Conservation (phyloP, 139 green algal genomes). For the Nannochloris sp. region DNA sequence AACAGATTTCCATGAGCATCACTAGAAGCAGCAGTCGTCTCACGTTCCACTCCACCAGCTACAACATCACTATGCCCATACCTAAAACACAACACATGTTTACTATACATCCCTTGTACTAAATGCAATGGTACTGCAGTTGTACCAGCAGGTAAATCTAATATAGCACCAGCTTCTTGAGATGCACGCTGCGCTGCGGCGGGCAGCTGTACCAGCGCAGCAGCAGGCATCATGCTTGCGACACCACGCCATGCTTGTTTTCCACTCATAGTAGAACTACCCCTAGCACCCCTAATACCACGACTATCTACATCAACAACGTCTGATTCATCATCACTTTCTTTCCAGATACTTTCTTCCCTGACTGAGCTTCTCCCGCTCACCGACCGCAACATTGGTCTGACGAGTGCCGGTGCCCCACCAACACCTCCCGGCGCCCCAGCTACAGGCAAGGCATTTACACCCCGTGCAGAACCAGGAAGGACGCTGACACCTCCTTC, state of each 20-base stretch:
- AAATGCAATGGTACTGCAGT: conserved; percentile 26
- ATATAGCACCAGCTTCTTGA: neutral
- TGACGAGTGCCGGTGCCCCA: neutral
- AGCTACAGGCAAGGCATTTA: neutral
- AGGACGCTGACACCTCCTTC: conserved; percentile 13
- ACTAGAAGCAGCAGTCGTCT: too few species aligned
- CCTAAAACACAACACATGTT: conserved; percentile 6
- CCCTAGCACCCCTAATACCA: too few species aligned
- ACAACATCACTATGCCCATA: too few species aligned
- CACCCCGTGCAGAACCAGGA: neutral
- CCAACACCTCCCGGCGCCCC: too few species aligned
- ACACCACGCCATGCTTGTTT: too few species aligned
- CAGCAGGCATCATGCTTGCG: neutral
- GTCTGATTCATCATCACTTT: too few species aligned
- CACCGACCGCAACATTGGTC: neutral
- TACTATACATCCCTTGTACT: neutral
- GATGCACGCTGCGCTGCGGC: neutral
- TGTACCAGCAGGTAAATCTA: conserved; percentile 25
- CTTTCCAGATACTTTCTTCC: too few species aligned
- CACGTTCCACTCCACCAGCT: too few species aligned
- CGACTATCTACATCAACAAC: too few species aligned
- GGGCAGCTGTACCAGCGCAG: conserved; percentile 1
- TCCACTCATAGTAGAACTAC: too few species aligned
- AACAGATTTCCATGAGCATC: neutral
- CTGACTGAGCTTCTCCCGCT: too few species aligned